Evolutionary conservation across 1,284 basidiomycete genomes (phyloP).

Genomic region (Cryptococcus jaspeensis): DNA sequence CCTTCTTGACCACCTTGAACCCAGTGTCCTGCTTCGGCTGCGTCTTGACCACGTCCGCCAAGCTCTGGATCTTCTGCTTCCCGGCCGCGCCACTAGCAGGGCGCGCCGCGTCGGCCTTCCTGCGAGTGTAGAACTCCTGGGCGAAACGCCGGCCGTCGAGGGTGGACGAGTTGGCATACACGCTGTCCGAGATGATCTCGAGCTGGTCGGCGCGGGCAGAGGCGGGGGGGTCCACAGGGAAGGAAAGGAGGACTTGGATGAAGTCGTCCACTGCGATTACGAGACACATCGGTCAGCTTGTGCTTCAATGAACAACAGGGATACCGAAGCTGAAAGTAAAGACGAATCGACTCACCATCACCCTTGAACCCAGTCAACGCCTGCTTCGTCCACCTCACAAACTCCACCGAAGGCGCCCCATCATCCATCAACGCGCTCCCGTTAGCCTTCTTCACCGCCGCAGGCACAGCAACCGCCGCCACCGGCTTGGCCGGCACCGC

Average conservation of each 20-base stretch:
- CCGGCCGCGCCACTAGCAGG: conserved; percentile 28
- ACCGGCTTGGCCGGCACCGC: conserved; percentile 10
- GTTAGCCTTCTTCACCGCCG: conserved; percentile 21
- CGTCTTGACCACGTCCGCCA: conserved; percentile 70
- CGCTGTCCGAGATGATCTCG: conserved; percentile 86
- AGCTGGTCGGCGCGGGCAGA: conserved; percentile 58
- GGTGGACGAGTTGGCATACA: conserved; percentile 91
- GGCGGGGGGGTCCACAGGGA: conserved; percentile 82
- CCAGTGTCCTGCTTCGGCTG: conserved; percentile 83
- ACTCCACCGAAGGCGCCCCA: conserved; percentile 73
- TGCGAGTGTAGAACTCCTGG: conserved; percentile 79
- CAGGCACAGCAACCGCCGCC: conserved; percentile 17
- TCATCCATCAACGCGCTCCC: conserved; percentile 54
- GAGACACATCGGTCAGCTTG: conserved; percentile 8
- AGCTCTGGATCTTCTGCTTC: conserved; percentile 19
- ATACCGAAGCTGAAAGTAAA: no score
- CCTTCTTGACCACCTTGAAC: conserved; percentile 90
- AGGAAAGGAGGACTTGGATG: conserved; percentile 82
- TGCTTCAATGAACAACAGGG: not conserved
- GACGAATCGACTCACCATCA: conserved; percentile 60
- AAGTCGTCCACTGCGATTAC: conserved; percentile 76
- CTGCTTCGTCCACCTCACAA: conserved; percentile 86
- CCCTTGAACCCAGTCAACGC: conserved; percentile 83
- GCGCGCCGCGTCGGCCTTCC: conserved; percentile 68
- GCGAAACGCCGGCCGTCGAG: conserved; percentile 94